These are phyloP conservation scores for Pichia cephalocereana DNA, from an alignment of 805 yeast genomes.

Conservation along the genomic window DNA sequence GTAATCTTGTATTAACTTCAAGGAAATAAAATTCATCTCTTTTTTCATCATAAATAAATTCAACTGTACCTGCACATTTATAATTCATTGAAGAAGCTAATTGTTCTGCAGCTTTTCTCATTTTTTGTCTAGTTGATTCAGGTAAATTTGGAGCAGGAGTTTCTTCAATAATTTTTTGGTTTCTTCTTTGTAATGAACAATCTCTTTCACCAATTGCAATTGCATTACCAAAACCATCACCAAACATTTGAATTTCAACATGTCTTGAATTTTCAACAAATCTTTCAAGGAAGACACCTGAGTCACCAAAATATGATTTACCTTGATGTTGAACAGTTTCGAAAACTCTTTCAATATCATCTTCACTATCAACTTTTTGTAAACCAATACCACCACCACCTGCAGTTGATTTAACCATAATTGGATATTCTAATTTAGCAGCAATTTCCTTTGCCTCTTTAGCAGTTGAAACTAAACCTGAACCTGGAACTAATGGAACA, in stretches of 20 bases:
- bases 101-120: slow-evolving; percentile 80
- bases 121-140: slow-evolving; percentile 57
- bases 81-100: slow-evolving; percentile 77
- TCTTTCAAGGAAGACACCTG: slow-evolving; percentile 92
- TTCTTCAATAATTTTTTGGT: slow-evolving; percentile 93
- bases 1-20: slow-evolving; percentile 94
- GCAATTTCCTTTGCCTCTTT: slow-evolving; percentile 74
- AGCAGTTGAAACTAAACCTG: slow-evolving; percentile 65
- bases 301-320: slow-evolving; percentile 82
- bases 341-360: slow-evolving; percentile 76
- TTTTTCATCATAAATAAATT: slow-evolving; percentile 79
- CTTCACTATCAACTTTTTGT: slow-evolving; percentile 80
- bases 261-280: slow-evolving; percentile 94
- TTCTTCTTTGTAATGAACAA: slow-evolving; percentile 94
- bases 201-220: slow-evolving; percentile 96
- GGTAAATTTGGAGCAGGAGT: slow-evolving; percentile 97
- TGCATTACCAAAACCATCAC: slow-evolving; percentile 91
- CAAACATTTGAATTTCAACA: slow-evolving; percentile 93
- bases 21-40: slow-evolving; percentile 88
- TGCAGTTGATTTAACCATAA: slow-evolving; percentile 96
- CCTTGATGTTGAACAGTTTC: slow-evolving; percentile 93
- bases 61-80: slow-evolving; percentile 97
- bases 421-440: slow-evolving; percentile 68
- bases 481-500: slow-evolving; percentile 97
- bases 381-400: slow-evolving; percentile 99